Evolutionary conservation across 345 rosid species (phyloP), one percentile per base, ranked within the genome.

Genomic region (Noccaea bulbosa): DNA sequence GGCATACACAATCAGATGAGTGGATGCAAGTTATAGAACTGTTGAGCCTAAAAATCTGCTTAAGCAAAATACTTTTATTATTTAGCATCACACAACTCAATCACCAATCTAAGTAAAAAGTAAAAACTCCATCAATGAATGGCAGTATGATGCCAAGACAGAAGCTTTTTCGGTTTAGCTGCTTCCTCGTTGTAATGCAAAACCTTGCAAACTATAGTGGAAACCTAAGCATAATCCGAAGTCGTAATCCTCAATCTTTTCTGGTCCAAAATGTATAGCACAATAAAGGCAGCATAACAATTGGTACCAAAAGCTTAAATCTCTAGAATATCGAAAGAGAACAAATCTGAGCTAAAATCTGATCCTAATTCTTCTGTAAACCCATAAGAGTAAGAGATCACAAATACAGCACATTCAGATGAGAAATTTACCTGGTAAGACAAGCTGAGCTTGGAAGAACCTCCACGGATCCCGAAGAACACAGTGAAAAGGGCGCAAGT

Each of bases 401-500:
- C 3, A 49, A 35, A 51, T 6, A 14, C 1, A 53, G 11, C 16
- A 27, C 1, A 32, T 17, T 43, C 5, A 46, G 30, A 27, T 0
- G 60, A 47, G 40, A 49, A 17, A 17, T 47, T 6, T 5, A 92
- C 98, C 95, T 81, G 90, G 76, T 88, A 87, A 12, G 97, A 87
- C 63, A 93, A 78, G 5, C 90, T 91, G 22, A 88, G 88, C 65
- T 81, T 81, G 70, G 47, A 35, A 67, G 85, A 81, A 51, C 85
- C 85, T 37, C 89, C 89, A 69, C 79, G 81, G 88, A 90, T 87
- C 86, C 97, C 93, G 38, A 83, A 83, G 72, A 86, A 78, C 11
- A 87, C 65, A 70, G 93, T 79, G 84, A 90, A 93, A 72, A 90
- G 37, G 8, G 78, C 83, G 65, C 73, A 82, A 11, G 86, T 81